These are phyloP conservation scores for Monascus ruber DNA, from an alignment of 2,329 filamentous ascomycete genomes.

Conservation along the genomic window DNA sequence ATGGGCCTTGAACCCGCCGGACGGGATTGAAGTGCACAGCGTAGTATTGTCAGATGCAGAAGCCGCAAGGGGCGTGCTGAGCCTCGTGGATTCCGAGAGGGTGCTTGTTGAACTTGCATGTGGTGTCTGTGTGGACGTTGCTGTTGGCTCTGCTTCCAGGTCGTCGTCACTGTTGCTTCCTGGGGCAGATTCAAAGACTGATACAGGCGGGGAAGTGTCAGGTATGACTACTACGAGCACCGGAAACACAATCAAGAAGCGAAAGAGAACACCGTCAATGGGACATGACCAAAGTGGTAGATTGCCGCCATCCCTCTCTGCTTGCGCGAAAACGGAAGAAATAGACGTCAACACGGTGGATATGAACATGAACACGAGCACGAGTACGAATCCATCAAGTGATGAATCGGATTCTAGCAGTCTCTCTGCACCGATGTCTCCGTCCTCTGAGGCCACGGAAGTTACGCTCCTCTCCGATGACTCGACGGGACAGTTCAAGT, in stretches of 20 bases:
- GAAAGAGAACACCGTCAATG: conserved; percentile 12
- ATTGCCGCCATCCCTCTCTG: conserved; percentile 4
- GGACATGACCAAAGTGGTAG: conserved; percentile 2
- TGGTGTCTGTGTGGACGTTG: conserved; percentile 59
- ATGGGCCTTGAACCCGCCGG: conserved; percentile 42
- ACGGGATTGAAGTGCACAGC: conserved; percentile 42
- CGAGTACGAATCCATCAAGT: too few species aligned
- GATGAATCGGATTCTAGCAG: too few species aligned
- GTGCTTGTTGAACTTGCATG: conserved; percentile 76
- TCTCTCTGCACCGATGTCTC: neutral
- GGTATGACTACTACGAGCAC: too few species aligned
- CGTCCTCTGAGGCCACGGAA: neutral
- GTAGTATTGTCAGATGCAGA: conserved; percentile 62
- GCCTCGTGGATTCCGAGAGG: conserved; percentile 70
- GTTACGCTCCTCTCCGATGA: neutral
- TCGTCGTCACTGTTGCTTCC: too few species aligned
- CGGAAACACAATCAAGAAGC: conserved; percentile 11
- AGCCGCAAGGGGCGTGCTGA: conserved; percentile 64
- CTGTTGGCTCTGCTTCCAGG: conserved; percentile 14
- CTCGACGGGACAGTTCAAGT: conserved; percentile 9
- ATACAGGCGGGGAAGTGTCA: too few species aligned
- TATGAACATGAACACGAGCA: too few species aligned
- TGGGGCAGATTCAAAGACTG: too few species aligned
- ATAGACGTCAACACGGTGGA: conserved; percentile 9
- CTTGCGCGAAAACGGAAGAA: conserved; percentile 17